Base-by-base conservation (phyloP, 2,329 filamentous ascomycete species). In the Aspergillus latus region DNA sequence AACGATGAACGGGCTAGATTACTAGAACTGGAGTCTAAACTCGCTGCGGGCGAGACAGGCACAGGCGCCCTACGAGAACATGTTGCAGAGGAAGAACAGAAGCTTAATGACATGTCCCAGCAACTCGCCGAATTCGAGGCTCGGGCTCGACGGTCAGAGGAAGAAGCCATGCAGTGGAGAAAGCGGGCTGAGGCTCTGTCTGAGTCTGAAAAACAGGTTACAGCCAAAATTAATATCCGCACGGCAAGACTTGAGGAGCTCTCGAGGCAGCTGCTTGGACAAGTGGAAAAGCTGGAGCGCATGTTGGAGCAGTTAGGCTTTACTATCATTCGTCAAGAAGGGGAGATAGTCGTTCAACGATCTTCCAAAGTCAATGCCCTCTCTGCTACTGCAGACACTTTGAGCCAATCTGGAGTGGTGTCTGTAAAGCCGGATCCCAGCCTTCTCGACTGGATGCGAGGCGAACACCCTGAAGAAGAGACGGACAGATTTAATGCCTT, bases 281-380 rank as follows among this genome's bases (percentile, higher is more conserved):
- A 96, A 59, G 92, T 94, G 60, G 89, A 95, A 64, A 87, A 90
- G 26, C 80, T 97, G n/a, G 84, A 84, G 57, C 86, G 88, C 50
- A 84, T 99, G 47, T 80, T 99, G 0, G 92, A 97, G 68, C 85
- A 91, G 32, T 81, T 97, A 4, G 93, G 93, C 10, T 96, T 94
- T 68, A 86, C 88, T 0, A 83, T 97, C 13, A 85, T 85, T 2
- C 86, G 90, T 34, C 86, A 90, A 60, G 86, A 88, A 39, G 84
- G 85, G 21, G 80, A 80, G 10, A 90, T 96, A 83, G 75, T 83
- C 1, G 86, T 97, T 48, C 89, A 91, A 67, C 89, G 91, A 54
- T 81, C 82, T 2, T 84, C 83, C 1, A 86, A 82, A 65, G 77
- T 84, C 51, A 76, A 71, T 59, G 69, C 68, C 7, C 71, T 68